A percentile compares a stretch with the other conserved stretches of the same genome.
Conservation (phyloP, 2,329 filamentous ascomycete species). For the Calycina marina region DNA sequence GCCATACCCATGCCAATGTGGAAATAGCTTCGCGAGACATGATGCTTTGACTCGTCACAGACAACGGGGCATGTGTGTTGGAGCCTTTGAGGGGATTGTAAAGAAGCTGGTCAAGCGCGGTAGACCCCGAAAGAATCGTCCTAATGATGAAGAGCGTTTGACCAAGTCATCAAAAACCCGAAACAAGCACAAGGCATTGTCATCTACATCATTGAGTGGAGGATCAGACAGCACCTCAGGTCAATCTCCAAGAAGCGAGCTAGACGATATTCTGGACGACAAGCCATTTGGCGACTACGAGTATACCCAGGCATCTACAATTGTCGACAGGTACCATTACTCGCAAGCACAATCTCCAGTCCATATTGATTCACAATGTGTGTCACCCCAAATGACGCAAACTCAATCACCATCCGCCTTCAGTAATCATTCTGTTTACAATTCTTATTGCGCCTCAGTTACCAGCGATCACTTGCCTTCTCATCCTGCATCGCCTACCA, state of each 20-base stretch:
- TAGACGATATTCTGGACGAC: slow-evolving; percentile 28
- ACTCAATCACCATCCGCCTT: slow-evolving; percentile 17
- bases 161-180: slow-evolving; percentile 43
- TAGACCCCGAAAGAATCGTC: slow-evolving; percentile 45
- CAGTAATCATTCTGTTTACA: slow-evolving; percentile 13
- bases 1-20: slow-evolving; percentile 87
- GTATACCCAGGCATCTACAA: slow-evolving; percentile 22
- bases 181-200: slow-evolving; percentile 32
- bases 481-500: slow-evolving; percentile 32
- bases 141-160: slow-evolving; percentile 33
- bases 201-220: slow-evolving; percentile 34
- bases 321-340: slow-evolving; percentile 26
- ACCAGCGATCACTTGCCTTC: slow-evolving; percentile 16
- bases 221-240: slow-evolving; percentile 40
- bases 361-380: slow-evolving; percentile 9
- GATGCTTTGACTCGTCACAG: slow-evolving; percentile 89
- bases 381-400: slow-evolving; percentile 21
- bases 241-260: slow-evolving; percentile 36
- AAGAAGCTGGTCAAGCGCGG: slow-evolving; percentile 54
- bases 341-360: slow-evolving; percentile 15
- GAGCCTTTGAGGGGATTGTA: slow-evolving; percentile 72
- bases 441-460: slow-evolving; percentile 12
- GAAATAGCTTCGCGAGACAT: slow-evolving; percentile 86
- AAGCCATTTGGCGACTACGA: slow-evolving; percentile 23
- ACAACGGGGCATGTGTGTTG: slow-evolving; percentile 92